Conservation (phyloP, 1,284 basidiomycete species). For the Anthracocystis setariae region DNA sequence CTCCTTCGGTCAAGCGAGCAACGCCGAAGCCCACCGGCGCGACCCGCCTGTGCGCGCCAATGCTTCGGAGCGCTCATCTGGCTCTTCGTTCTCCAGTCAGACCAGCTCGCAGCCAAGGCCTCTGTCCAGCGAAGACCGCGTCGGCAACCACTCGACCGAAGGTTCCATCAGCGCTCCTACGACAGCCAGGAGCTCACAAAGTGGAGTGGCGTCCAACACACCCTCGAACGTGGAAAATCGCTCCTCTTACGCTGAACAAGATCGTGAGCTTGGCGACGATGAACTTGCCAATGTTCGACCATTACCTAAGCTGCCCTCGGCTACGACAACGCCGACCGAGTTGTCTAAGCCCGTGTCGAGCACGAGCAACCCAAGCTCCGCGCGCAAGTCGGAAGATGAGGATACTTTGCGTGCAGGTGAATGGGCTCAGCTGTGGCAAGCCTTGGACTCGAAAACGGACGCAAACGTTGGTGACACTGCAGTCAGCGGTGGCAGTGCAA, state of each 20-base stretch:
- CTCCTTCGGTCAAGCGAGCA: conserved; percentile 1
- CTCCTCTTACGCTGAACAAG: conserved; percentile 20
- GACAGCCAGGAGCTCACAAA: conserved; percentile 59
- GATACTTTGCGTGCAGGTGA: conserved; percentile 54
- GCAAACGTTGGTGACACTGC: conserved; percentile 29
- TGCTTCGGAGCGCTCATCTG: conserved; percentile 57
- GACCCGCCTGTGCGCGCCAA: conserved; percentile 27
- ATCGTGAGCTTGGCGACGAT: conserved; percentile 47
- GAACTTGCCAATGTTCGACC: conserved; percentile 56
- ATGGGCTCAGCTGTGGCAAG: conserved; percentile 47
- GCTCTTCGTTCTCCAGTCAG: conserved; percentile 55
- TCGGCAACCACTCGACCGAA: conserved; percentile 38
- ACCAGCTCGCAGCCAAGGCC: conserved; percentile 25
- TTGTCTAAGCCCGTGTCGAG: conserved; percentile 1
- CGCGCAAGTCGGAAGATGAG: conserved; percentile 48
- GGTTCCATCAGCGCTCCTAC: conserved; percentile 58
- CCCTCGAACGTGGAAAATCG: conserved; percentile 15
- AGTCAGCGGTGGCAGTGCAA: conserved; percentile 42
- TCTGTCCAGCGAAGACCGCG: conserved; percentile 30
- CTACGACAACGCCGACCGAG: conserved; percentile 27
- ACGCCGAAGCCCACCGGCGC: conserved; percentile 23
- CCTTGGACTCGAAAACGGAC: conserved; percentile 21
- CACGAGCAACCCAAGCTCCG: conserved; percentile 2
- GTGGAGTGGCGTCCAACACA: conserved; percentile 33
- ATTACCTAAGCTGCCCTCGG: conserved; percentile 47